A percentile compares a stretch with the other conserved stretches of the same genome.
These are phyloP conservation scores for Beverwykella pulmonaria DNA, from an alignment of 495 filamentous ascomycete species.

Conservation along the genomic window DNA sequence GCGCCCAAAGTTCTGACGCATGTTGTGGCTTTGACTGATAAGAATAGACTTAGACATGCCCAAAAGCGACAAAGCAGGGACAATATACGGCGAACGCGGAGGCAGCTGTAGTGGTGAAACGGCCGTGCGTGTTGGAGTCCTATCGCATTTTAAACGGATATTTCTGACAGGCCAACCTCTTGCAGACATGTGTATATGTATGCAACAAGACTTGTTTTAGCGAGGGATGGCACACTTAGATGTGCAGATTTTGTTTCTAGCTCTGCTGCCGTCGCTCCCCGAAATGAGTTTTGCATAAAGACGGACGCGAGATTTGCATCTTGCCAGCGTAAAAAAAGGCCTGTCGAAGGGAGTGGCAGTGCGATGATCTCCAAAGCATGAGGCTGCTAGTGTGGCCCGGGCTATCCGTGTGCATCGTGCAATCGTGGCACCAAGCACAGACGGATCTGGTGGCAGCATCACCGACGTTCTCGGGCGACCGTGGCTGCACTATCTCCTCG, in stretches of 20 bases:
- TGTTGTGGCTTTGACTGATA: conserved; percentile 20
- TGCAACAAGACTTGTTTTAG: background rate
- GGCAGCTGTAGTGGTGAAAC: conserved; percentile 30
- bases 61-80: conserved; percentile 12
- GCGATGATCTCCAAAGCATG: conserved; percentile 29
- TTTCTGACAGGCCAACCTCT: conserved; percentile 24
- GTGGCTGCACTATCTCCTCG: conserved; percentile 5
- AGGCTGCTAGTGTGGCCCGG: conserved; percentile 24
- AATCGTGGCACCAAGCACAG: conserved; percentile 34
- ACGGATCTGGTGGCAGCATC: conserved; percentile 35
- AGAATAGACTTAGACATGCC: conserved; percentile 25
- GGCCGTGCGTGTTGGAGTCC: conserved; percentile 35
- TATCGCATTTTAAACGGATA: conserved; percentile 33
- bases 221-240: conserved; percentile 7
- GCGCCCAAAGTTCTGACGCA: conserved; percentile 27
- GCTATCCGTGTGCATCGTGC: conserved; percentile 17
- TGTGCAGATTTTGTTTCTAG: conserved; percentile 14
- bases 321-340: background rate
- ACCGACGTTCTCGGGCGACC: conserved; percentile 4
- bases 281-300: conserved; percentile 27
- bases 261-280: conserved; percentile 15
- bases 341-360: background rate
- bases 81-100: conserved; percentile 1
- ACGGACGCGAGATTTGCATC: conserved; percentile 6
- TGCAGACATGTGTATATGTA: background rate